A percentile compares a stretch with the other conserved stretches of the same genome.
These are phyloP conservation scores for Pyricularia pennisetigena DNA, from an alignment of 2,329 filamentous ascomycete species.

Conservation along the genomic window DNA sequence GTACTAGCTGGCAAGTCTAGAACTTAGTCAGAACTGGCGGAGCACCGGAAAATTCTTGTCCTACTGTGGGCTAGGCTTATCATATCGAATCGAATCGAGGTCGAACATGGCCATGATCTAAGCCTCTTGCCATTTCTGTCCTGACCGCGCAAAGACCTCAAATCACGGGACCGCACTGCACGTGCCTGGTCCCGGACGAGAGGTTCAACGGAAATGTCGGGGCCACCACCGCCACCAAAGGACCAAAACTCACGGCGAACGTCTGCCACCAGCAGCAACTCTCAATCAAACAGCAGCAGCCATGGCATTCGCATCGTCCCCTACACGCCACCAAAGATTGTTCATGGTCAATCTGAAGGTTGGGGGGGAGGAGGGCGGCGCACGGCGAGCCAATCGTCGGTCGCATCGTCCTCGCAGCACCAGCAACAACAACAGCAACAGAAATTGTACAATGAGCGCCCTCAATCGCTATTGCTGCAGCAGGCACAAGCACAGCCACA, in stretches of 20 bases:
- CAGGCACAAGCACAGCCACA: background rate
- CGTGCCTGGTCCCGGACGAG: background rate
- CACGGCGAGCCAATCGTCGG: conserved; percentile 15
- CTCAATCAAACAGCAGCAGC: conserved; percentile 29
- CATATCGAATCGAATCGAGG: background rate
- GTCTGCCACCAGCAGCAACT: conserved; percentile 7
- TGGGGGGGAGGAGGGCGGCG: conserved; percentile 6
- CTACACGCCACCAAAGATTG: conserved; percentile 33
- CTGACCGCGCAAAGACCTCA: background rate
- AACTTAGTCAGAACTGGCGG: background rate
- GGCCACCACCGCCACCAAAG: conserved; percentile 22
- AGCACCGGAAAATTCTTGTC: background rate
- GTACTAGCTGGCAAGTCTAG: background rate
- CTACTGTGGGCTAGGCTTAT: background rate
- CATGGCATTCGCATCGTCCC: conserved; percentile 37
- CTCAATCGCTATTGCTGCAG: conserved; percentile 6
- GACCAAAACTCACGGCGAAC: conserved; percentile 16
- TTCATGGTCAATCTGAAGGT: conserved; percentile 10
- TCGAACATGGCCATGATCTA: background rate
- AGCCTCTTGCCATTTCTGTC: background rate
- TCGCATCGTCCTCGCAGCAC: conserved; percentile 2
- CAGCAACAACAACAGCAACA: conserved; percentile 9
- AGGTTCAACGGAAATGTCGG: conserved; percentile 16
- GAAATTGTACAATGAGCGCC: background rate
- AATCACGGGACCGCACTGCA: background rate